Conservation (phyloP, 2,329 filamentous ascomycete species). For the Kalmusia sp. region DNA sequence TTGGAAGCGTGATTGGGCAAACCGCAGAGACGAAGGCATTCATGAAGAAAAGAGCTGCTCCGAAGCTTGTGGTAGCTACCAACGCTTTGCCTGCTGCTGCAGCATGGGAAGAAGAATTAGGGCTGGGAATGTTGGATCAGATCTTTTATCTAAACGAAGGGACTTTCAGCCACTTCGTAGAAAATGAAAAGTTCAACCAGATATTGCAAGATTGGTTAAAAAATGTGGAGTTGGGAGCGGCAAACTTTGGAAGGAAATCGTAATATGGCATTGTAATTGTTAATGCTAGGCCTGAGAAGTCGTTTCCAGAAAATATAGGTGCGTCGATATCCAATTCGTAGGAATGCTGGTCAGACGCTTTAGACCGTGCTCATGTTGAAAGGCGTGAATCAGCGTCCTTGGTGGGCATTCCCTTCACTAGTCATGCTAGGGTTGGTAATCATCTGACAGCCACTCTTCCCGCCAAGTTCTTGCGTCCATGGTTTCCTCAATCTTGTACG, state of each 20-base stretch:
- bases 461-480: too few relatives aligned
- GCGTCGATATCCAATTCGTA: too few relatives aligned
- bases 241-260: neutral
- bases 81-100: neutral
- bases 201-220: conserved; percentile 17
- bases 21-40: conserved; percentile 17
- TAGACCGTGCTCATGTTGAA: too few relatives aligned
- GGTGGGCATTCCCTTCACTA: too few relatives aligned
- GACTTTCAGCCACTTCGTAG: conserved; percentile 21
- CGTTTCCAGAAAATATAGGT: too few relatives aligned
- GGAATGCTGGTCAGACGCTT: too few relatives aligned
- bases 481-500: too few relatives aligned
- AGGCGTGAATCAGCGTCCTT: too few relatives aligned
- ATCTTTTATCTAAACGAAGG: conserved; percentile 6
- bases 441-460: too few relatives aligned
- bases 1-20: conserved; percentile 16
- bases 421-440: too few relatives aligned
- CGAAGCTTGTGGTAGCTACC: conserved; percentile 18
- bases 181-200: conserved; percentile 18
- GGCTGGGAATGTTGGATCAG: neutral
- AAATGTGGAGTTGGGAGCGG: neutral
- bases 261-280: too few relatives aligned
- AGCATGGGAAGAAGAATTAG: conserved; percentile 20
- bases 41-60: conserved; percentile 18
- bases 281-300: too few relatives aligned